A percentile compares a stretch with the other conserved stretches of the same genome.
These are phyloP conservation scores for Botrytis fabae DNA, from an alignment of 2,329 filamentous ascomycete species.

Conservation along the genomic window DNA sequence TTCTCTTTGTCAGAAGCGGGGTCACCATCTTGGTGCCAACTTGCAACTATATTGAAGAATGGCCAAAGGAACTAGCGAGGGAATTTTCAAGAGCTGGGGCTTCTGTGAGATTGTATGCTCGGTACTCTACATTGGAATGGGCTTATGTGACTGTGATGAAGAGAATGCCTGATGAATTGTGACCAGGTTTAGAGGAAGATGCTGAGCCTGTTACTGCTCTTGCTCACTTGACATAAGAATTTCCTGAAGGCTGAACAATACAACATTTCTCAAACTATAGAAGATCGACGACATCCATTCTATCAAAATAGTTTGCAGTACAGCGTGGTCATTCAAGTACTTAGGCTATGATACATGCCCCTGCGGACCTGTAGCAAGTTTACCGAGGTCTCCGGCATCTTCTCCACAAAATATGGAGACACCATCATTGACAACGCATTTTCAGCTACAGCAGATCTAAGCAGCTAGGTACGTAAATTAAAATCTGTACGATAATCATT, in stretches of 20 bases:
- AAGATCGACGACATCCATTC: neutral
- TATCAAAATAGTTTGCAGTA: neutral
- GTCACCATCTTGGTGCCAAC: neutral
- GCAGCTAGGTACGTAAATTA: slow-evolving; percentile 5
- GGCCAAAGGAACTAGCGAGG: neutral
- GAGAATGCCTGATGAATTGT: neutral
- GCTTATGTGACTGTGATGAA: neutral
- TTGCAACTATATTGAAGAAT: neutral
- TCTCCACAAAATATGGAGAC: slow-evolving; percentile 7
- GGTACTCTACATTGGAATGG: neutral
- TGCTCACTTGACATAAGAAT: neutral
- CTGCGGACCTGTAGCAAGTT: neutral
- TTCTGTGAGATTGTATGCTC: neutral
- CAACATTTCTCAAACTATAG: neutral
- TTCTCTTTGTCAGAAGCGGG: neutral
- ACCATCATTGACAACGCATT: slow-evolving; percentile 11
- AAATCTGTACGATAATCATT: slow-evolving; percentile 13
- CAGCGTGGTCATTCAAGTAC: neutral
- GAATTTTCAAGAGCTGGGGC: neutral
- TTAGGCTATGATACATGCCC: neutral
- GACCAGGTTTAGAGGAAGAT: neutral
- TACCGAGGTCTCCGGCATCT: neutral
- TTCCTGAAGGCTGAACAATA: too few relatives aligned
- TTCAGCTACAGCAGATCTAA: neutral
- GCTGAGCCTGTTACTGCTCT: neutral